phyloP scores from a whole-genome alignment of 371 early-diverging fungal species.

The Mortierella sp. region DNA sequence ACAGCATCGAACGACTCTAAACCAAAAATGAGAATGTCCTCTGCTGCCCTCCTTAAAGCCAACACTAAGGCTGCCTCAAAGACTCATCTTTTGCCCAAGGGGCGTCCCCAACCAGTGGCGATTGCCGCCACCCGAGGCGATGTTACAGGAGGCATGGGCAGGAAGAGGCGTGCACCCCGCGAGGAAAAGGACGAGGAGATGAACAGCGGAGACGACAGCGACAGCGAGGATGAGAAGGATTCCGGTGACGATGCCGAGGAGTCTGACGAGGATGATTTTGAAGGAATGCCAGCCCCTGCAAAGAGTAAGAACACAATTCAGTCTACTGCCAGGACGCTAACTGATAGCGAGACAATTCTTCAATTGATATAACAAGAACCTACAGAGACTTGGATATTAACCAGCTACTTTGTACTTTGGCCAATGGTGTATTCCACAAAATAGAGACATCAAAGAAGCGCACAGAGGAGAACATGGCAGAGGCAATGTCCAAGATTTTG shows the following conservation, averaged over 20 bases:
- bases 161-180: slow-evolving; percentile 35
- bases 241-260: slow-evolving; percentile 30
- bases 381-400: not conserved
- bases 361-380: not conserved
- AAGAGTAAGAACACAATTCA: slow-evolving; percentile 33
- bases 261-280: slow-evolving; percentile 40
- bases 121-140: slow-evolving; percentile 49
- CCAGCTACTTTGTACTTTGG: not conserved
- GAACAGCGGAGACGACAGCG: slow-evolving; percentile 37
- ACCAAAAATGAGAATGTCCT: slow-evolving; percentile 42
- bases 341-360: too few species aligned
- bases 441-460: slow-evolving; percentile 63
- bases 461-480: slow-evolving; percentile 67
- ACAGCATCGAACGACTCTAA: slow-evolving; percentile 27
- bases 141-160: slow-evolving; percentile 54
- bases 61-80: slow-evolving; percentile 35
- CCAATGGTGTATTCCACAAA: not conserved
- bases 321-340: not conserved
- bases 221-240: slow-evolving; percentile 35
- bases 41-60: slow-evolving; percentile 40
- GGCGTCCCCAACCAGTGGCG: slow-evolving; percentile 6
- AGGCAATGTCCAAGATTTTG: slow-evolving; percentile 80
- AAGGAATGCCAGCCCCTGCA: slow-evolving; percentile 27
- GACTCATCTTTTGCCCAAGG: slow-evolving; percentile 13
- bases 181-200: slow-evolving; percentile 21